Evolutionary conservation across 2,329 filamentous ascomycete genomes (phyloP), one percentile per base, ranked within the genome.

Genomic region (Arachnomyces sp.): DNA sequence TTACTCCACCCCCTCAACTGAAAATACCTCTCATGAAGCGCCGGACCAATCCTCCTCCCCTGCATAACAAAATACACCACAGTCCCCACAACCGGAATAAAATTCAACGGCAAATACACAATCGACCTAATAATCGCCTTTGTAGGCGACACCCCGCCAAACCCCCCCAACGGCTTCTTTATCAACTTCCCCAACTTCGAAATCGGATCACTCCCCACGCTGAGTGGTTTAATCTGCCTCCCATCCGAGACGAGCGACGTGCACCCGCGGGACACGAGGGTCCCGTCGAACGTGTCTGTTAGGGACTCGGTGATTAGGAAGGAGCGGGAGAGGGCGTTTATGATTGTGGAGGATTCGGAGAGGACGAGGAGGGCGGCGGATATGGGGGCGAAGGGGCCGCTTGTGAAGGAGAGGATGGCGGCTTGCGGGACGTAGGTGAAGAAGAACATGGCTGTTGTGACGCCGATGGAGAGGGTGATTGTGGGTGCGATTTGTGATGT

Each of bases 31-130:
- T 61, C 58, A 55, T 77, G 73, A 29, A 70, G 68, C 1, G 66
- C 66, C 31, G 77, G 76, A 2, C 73, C 77, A 17, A 66, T 58
- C 43, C 67, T 68, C 52, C 61, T 62, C 61, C 82, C 83, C 61
- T 94, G 87, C 12, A 93, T 59, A 18, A 83, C 59, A 28, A 95
- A 74, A 61, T 94, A 96, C 3, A 88, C 67, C 6, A 80, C 67
- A 0, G 89, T 94, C 4, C 90, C 90, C 13, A 94, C 77, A 0
- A 95, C 74, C 0, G 90, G 90, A 38, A 96, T 88, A 58, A 94
- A 88, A 67, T 95, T 96, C 45, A 96, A 72, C 8, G 90, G 89
- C 31, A 94, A 71, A 58, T 93, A 92, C 66, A 95, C 76, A 47
- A 94, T 58, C 54, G 90, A 90, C 31, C 85, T 73, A 30, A 94